A percentile compares a stretch with the other conserved stretches of the same genome.
These are phyloP conservation scores for Colletotrichum cuscutae DNA, from an alignment of 2,329 filamentous ascomycete species.

Conservation along the genomic window DNA sequence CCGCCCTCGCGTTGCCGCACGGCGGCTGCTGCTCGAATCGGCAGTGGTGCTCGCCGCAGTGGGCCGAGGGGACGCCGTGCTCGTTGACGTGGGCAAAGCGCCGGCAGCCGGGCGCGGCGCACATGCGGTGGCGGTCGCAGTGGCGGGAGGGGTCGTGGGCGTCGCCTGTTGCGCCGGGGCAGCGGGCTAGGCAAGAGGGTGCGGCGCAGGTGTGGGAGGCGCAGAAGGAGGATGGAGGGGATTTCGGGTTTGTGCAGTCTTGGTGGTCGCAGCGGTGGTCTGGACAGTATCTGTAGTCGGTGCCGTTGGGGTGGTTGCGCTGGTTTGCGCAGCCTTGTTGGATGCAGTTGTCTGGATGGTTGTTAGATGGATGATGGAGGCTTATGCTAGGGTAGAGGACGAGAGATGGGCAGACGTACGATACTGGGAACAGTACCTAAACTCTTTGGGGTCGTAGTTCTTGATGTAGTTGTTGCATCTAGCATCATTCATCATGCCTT, in stretches of 20 bases:
- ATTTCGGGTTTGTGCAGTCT: conserved; percentile 37
- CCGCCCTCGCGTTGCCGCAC: conserved; percentile 39
- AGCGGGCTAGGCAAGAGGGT: conserved; percentile 39
- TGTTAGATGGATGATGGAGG: conserved; percentile 8
- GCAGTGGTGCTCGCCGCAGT: conserved; percentile 45
- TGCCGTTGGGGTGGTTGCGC: conserved; percentile 33
- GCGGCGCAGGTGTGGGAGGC: conserved; percentile 42
- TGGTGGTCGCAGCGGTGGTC: conserved; percentile 42
- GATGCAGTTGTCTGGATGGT: conserved; percentile 41
- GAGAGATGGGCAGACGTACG: conserved; percentile 9
- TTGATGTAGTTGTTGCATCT: conserved; percentile 33
- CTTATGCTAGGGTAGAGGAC: neutral
- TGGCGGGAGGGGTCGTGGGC: conserved; percentile 36
- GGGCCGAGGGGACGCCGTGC: conserved; percentile 38
- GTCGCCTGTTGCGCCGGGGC: conserved; percentile 34
- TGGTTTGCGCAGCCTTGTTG: conserved; percentile 39
- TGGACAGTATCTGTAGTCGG: conserved; percentile 40
- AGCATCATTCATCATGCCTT: conserved; percentile 17
- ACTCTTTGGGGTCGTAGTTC: conserved; percentile 28
- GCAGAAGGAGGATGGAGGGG: conserved; percentile 37
- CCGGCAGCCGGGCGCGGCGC: conserved; percentile 37
- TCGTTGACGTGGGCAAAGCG: conserved; percentile 42
- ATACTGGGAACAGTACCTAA: conserved; percentile 29
- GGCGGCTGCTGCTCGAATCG: conserved; percentile 35
- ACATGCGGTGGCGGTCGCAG: conserved; percentile 44